Evolutionary conservation across 2,329 filamentous ascomycete species (phyloP).

Genomic region (Exophiala lecanii-corni): DNA sequence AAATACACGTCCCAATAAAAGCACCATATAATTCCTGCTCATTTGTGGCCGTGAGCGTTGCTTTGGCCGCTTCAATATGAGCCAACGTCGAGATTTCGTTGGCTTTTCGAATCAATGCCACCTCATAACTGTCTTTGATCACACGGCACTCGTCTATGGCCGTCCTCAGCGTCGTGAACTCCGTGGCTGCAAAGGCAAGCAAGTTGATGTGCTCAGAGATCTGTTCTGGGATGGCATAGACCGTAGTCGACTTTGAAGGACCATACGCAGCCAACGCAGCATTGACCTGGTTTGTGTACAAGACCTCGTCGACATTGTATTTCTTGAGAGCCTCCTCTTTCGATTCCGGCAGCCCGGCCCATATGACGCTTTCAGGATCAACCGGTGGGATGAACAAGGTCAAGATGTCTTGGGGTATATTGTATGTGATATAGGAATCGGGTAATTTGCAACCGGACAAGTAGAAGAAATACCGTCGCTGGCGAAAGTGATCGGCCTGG

Average conservation of each 20-base stretch:
- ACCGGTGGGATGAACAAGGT: constrained; percentile 88
- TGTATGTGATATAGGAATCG: constrained; percentile 76
- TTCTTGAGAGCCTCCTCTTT: constrained; percentile 66
- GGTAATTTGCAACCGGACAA: constrained; percentile 78
- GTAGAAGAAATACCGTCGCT: constrained; percentile 93
- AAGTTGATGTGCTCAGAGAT: constrained; percentile 69
- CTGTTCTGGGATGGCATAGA: constrained; percentile 76
- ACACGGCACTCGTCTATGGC: constrained; percentile 78
- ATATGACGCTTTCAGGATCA: constrained; percentile 84
- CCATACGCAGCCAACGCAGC: constrained; percentile 56
- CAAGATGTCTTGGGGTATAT: constrained; percentile 66
- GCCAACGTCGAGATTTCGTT: constrained; percentile 74
- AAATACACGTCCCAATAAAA: constrained; percentile 68
- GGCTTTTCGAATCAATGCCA: constrained; percentile 74
- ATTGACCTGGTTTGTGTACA: constrained; percentile 69
- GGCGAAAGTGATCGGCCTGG: constrained; percentile 73
- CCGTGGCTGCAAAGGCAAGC: constrained; percentile 61
- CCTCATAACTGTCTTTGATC: constrained; percentile 80
- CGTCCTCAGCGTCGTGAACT: constrained; percentile 56
- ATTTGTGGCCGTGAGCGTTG: constrained; percentile 60
- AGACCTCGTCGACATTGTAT: constrained; percentile 79
- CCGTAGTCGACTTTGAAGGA: constrained; percentile 42
- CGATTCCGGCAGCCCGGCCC: constrained; percentile 81
- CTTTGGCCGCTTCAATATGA: constrained; percentile 67
- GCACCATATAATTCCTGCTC: constrained; percentile 80